These are phyloP conservation scores for Tylopilus subfusipes DNA, from an alignment of 768 basidiomycete genomes.

Conservation along the genomic window DNA sequence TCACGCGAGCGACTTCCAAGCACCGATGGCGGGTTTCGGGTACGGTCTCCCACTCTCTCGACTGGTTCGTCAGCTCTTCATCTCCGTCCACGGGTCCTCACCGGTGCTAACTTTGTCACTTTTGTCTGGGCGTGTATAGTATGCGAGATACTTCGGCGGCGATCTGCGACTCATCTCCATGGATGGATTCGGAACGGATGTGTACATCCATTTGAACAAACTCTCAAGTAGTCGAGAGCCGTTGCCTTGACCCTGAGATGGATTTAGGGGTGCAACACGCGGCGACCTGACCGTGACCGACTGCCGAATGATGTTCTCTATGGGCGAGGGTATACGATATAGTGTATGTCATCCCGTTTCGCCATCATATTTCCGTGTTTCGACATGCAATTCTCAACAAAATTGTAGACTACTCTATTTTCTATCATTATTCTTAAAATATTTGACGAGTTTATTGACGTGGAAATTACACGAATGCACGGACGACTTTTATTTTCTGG, in stretches of 20 bases:
- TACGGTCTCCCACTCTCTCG: constrained; percentile 92
- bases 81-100: constrained; percentile 67
- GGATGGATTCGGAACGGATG: constrained; percentile 97
- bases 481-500: background rate
- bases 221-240: constrained; percentile 51
- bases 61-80: constrained; percentile 52
- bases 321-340: background rate
- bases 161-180: constrained; percentile 93
- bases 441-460: background rate
- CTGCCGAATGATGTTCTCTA: background rate
- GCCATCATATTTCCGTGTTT: background rate
- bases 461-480: background rate
- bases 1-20: constrained; percentile 82
- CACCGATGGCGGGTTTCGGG: constrained; percentile 97
- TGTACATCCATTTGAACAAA: constrained; percentile 88
- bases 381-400: background rate
- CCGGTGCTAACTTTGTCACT: background rate
- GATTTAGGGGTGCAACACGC: background rate
- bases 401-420: constrained; percentile 6
- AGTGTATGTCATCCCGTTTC: constrained; percentile 5
- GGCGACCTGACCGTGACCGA: background rate
- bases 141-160: constrained; percentile 93
- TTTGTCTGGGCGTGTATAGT: constrained; percentile 40
- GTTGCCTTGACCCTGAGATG: constrained; percentile 15
- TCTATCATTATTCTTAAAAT: background rate